Evolutionary conservation across 495 filamentous ascomycete species (phyloP).

Genomic region (Glarea lozoyensis): DNA sequence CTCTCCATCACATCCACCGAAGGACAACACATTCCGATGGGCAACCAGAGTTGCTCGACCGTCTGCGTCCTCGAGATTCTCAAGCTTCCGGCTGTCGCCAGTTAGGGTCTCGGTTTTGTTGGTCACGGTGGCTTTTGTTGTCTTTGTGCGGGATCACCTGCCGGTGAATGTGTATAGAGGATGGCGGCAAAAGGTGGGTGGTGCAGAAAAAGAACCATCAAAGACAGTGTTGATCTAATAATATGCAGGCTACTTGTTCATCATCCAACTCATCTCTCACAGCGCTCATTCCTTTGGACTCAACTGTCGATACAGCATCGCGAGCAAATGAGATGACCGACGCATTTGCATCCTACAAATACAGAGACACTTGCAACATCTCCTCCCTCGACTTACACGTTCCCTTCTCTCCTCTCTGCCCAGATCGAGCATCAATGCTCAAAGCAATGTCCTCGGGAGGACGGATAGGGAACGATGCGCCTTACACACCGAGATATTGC

Average conservation of each 20-base stretch:
- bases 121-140: background rate
- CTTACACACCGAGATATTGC: conserved; percentile 38
- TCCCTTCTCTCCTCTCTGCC: conserved; percentile 35
- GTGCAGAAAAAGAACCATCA: no score
- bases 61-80: conserved; percentile 2
- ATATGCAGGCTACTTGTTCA: no score
- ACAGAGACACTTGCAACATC: conserved; percentile 34
- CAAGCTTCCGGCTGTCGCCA: conserved; percentile 4
- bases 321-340: conserved; percentile 29
- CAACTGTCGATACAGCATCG: no score
- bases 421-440: conserved; percentile 30
- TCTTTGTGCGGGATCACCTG: conserved; percentile 2
- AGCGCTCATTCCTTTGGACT: no score
- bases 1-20: background rate
- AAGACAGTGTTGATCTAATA: no score
- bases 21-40: conserved; percentile 6
- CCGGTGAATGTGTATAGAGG: no score
- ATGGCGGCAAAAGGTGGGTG: no score
- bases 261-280: no score
- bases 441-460: conserved; percentile 43
- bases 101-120: conserved; percentile 3
- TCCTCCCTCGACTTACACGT: conserved; percentile 40
- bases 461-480: conserved; percentile 38
- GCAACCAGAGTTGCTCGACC: conserved; percentile 5
- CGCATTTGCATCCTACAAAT: conserved; percentile 30